Evolutionary conservation across 1,284 basidiomycete genomes (phyloP), one percentile per base, ranked within the genome.

Genomic region (Ustilago curta): DNA sequence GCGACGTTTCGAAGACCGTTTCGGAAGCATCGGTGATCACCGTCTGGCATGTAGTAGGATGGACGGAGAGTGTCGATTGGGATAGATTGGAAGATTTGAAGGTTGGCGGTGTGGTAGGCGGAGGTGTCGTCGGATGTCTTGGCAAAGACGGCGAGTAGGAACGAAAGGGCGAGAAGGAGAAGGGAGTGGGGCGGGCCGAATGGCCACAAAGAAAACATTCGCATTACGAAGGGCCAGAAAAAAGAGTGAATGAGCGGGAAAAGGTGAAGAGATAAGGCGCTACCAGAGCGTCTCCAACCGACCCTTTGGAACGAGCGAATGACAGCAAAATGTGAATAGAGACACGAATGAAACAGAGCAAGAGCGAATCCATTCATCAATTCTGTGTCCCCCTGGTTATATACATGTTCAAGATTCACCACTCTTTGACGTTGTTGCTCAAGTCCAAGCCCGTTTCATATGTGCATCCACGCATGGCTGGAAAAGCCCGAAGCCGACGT

Each of bases 231-330:
- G 11, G n/a, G n/a, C n/a, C n/a, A 45, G 23, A 19, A n/a, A 14
- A 21, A 6, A 11, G 37, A 40, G 4, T 2, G 16, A 8, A 6
- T 12, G 23, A n/a, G 27, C 19, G 8, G 51, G 27, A 16, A 19
- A 19, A 4, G 11, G 39, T n/a, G 12, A 49, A 39, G 35, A 29
- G 31, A 8, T 16, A 32, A 40, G 5, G 5, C 44, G 62, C 62
- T 65, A 44, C 62, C 56, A 59, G 62, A 59, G 62, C 62, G 39
- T 27, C 27, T 21, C 23, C 12, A 16, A 44, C 9, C n/a, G 25
- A 25, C n/a, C 11, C n/a, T n/a, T 27, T 14, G n/a, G 25, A 8
- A 29, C 12, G 44, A 32, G 27, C 19, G 47, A 48, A 25, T 9
- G 23, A 5, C 12, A 48, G 14, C 9, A 6, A 6, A 4, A 27